Base-by-base conservation (phyloP, 2,329 filamentous ascomycete genomes). In the Botrytis porri region DNA sequence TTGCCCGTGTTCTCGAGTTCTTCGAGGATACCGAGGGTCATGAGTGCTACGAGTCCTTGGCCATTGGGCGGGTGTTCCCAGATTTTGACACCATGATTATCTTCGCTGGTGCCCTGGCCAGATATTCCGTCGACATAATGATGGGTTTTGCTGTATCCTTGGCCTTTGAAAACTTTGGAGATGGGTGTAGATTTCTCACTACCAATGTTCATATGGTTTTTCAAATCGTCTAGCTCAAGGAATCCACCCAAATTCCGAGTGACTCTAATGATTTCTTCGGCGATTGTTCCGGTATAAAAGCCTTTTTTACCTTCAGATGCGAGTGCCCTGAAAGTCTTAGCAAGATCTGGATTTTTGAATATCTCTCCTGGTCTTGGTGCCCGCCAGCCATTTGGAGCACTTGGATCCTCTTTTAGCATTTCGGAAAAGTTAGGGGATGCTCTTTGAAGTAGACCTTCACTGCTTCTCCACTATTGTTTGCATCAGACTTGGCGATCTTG, bases 31-130 rank as follows among this genome's bases (percentile, higher is more conserved):
- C 96, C 96, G 0, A 99, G 85, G 0, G 96, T 93, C 91, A 98
- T 97, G 45, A 98, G 85, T 0, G 96, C 96, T 3, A 98, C 93
- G 76, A 98, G 95, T 2, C 96, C 96, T 83, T 98, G 96, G 0
- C 96, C 95, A 79, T 98, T 98, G 14, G 96, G 96, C 51, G 95
- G 95, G 80, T 98, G 95, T 80, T 99, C 96, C 95, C 95, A 98
- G 0, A 99, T 85, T 80, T 97, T 90, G 60, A 98, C 87, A 16
- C 90, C 89, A 20, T 84, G 82, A 69, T 86, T 84, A 37, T 81
- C 78, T 73, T 80, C 77, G 7, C 82, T 81, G 29, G 60, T 59
- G 4, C 76, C 84, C 79, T 84, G 81, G 75, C 82, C 80, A 14
- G 79, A 73, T 54, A 82, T 79, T 48, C 83, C 83, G 54, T 85